These are phyloP conservation scores for Ogataea hybrid DNA, from an alignment of 1,139 yeast genomes.

Conservation along the genomic window DNA sequence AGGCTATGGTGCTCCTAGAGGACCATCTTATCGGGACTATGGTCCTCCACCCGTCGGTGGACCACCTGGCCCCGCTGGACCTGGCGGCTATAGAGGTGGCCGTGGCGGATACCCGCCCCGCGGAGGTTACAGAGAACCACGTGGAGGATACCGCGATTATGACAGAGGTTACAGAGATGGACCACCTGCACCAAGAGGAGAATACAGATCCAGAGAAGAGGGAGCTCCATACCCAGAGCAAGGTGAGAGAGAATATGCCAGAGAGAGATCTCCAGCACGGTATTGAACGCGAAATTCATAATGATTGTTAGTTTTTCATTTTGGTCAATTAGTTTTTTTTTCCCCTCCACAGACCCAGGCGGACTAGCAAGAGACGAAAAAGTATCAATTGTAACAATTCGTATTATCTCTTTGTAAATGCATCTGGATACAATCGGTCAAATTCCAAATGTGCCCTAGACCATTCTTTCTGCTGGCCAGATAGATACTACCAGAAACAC, in stretches of 20 bases:
- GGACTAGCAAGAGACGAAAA: conserved; percentile 9
- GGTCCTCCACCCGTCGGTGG: conserved; percentile 12
- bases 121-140: conserved; percentile 21
- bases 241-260: conserved; percentile 33
- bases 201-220: conserved; percentile 35
- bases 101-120: conserved; percentile 32
- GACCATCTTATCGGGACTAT: conserved; percentile 32
- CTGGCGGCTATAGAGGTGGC: conserved; percentile 32
- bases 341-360: conserved; percentile 3
- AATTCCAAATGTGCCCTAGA: background rate
- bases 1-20: conserved; percentile 20
- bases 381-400: conserved; percentile 9
- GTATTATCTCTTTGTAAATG: conserved; percentile 9
- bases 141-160: conserved; percentile 16
- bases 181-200: conserved; percentile 34
- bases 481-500: background rate
- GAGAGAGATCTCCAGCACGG: conserved; percentile 63
- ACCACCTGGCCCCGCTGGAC: conserved; percentile 10
- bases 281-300: conserved; percentile 31
- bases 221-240: conserved; percentile 25
- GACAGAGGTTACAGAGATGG: conserved; percentile 38
- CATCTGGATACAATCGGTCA: conserved; percentile 9
- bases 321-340: conserved; percentile 5
- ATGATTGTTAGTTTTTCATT: conserved; percentile 5
- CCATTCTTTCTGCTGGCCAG: conserved; percentile 1